These are phyloP conservation scores for Cutaneotrichosporon cyanovorans DNA, from an alignment of 1,284 basidiomycete species.

Conservation along the genomic window DNA sequence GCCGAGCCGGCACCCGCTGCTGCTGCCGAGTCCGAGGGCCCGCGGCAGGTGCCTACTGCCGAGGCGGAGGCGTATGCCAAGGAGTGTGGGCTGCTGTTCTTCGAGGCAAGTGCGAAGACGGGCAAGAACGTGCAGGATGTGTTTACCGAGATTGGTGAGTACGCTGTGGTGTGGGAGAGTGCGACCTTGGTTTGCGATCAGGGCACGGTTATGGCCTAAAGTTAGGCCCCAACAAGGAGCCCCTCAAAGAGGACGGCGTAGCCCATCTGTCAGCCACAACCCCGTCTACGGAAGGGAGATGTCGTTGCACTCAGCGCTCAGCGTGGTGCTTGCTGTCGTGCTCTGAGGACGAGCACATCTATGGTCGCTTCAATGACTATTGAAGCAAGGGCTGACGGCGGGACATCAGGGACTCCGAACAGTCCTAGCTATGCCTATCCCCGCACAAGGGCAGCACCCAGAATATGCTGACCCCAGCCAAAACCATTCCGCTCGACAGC, in stretches of 20 bases:
- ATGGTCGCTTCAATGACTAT: too few species aligned
- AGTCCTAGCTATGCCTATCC: too few species aligned
- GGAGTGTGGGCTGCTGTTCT: conserved; percentile 87
- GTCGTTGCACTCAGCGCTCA: too few species aligned
- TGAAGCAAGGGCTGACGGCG: too few species aligned
- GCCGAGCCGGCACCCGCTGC: conserved; percentile 21
- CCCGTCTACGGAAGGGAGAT: too few species aligned
- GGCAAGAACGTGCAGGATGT: conserved; percentile 94
- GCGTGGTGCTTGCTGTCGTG: too few species aligned
- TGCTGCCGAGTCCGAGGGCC: conserved; percentile 51
- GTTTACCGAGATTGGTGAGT: conserved; percentile 93
- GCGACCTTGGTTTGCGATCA: conserved; percentile 1
- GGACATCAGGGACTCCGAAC: too few species aligned
- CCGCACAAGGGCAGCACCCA: too few species aligned
- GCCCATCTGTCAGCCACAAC: too few species aligned
- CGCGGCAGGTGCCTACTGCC: conserved; percentile 80
- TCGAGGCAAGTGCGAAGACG: conserved; percentile 97
- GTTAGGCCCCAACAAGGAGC: neutral
- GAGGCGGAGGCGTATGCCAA: conserved; percentile 95
- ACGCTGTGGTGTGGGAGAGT: neutral
- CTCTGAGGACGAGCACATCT: too few species aligned
- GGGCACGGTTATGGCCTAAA: neutral
- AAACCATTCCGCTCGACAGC: conserved; percentile 95
- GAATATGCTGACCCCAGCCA: too few species aligned
- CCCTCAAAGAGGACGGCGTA: too few species aligned